Base-by-base conservation (phyloP, 441 rosid genomes). In the Gossypium armourianum region DNA sequence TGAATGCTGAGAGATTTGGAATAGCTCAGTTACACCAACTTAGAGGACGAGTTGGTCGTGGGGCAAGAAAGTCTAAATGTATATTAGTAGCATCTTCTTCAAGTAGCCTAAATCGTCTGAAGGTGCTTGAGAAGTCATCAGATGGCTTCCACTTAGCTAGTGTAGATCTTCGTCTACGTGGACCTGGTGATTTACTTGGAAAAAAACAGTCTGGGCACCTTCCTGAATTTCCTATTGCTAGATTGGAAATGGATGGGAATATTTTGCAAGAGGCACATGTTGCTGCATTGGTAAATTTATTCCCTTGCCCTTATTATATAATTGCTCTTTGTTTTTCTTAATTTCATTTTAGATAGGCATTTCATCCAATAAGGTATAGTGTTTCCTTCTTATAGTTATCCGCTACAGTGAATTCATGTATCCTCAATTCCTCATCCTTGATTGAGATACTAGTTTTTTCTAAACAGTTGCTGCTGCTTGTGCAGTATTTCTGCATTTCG, bases 1-100 rank as follows among this genome's bases (percentile, higher is more conserved):
- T 91, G 97, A 93, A 93, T 70, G 92, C 98, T 36, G 98, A 93
- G 86, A 83, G 98, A 76, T 93, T 87, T 74, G 98, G 96, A 73
- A 86, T 93, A 28, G 92, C 97, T 75, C 97, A 93, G 78, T 74
- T 93, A 68, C 98, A 93, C 40, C 17, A 87, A 79, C 96, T 91
- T 53, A 81, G 98, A 76, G 97, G 96, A 77, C 86, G 92, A 62
- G 96, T 93, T 78, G 93, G 96, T 12, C 88, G 90, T 40, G 96
- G 96, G 58, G 50, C 76, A 12, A 84, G 90, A 71, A 82, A 91
- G 76, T 90, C 97, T 16, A 88, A 84, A 77, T 91, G 97, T 75
- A 59, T 88, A 69, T 68, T 91, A 59, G 21, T 91, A 61, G 85
- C 90, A 9, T 81, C 95, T 62, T 81, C 75, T 29, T 12, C 85